phyloP scores from a whole-genome alignment of 2,329 filamentous ascomycete species.

The Cladophialophora exuberans region DNA sequence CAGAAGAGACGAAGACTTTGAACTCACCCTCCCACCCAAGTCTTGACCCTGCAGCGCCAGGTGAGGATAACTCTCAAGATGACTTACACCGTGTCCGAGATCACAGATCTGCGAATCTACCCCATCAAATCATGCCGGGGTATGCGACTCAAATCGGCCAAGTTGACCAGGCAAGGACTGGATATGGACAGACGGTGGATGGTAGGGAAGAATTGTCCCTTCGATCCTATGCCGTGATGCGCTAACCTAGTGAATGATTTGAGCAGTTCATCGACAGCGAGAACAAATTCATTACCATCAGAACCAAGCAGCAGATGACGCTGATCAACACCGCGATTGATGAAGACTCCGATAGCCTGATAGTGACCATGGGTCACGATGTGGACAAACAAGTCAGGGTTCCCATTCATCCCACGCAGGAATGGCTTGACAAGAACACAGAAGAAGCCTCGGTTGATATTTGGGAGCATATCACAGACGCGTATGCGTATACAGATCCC shows the following conservation, averaged over 20 bases:
- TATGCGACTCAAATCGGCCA: conserved; percentile 56
- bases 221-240: neutral
- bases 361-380: conserved; percentile 43
- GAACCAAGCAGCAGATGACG: conserved; percentile 64
- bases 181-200: conserved; percentile 69
- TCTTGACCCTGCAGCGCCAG: too few relatives aligned
- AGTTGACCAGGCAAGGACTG: conserved; percentile 59
- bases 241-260: too few relatives aligned
- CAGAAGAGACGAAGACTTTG: neutral
- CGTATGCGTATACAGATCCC: conserved; percentile 54
- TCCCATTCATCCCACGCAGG: conserved; percentile 56
- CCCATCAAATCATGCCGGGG: conserved; percentile 70
- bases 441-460: conserved; percentile 55
- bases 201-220: conserved; percentile 34
- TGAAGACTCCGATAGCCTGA: conserved; percentile 49
- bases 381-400: conserved; percentile 52
- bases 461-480: conserved; percentile 63
- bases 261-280: conserved; percentile 55
- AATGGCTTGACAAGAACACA: conserved; percentile 61
- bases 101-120: conserved; percentile 57
- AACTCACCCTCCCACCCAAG: too few relatives aligned
- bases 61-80: conserved; percentile 5
- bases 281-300: conserved; percentile 65
- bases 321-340: conserved; percentile 60
- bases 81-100: conserved; percentile 26